These are phyloP conservation scores for Volvariella surrecta DNA, from an alignment of 1,284 basidiomycete species.

Conservation along the genomic window DNA sequence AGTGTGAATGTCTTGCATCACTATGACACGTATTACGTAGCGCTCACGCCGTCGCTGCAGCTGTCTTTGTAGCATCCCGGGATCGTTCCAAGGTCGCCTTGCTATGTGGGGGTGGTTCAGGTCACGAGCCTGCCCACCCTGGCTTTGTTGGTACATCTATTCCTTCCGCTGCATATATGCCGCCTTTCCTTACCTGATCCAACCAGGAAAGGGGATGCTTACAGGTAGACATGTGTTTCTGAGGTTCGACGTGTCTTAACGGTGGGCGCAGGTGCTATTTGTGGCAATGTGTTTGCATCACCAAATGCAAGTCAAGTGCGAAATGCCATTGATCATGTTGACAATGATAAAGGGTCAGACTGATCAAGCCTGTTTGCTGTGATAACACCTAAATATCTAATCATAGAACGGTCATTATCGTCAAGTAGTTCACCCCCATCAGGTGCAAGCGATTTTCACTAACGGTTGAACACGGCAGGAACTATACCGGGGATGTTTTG, in stretches of 20 bases:
- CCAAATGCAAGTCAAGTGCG: slow-evolving; percentile 81
- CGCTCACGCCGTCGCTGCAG: slow-evolving; percentile 25
- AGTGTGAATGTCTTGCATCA: slow-evolving; percentile 31
- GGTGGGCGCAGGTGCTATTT: slow-evolving; percentile 59
- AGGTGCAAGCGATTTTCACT: not conserved
- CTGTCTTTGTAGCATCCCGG: slow-evolving; percentile 49
- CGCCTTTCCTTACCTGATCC: not conserved
- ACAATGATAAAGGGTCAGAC: slow-evolving; percentile 65
- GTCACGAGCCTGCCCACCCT: slow-evolving; percentile 86
- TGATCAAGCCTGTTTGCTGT: not conserved
- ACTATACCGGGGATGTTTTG: slow-evolving; percentile 86
- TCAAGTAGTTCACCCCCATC: slow-evolving; percentile 48
- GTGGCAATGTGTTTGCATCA: slow-evolving; percentile 83
- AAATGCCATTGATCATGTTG: slow-evolving; percentile 71
- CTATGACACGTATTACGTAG: slow-evolving; percentile 1
- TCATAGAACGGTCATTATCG: slow-evolving; percentile 71
- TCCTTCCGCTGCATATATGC: slow-evolving; percentile 8
- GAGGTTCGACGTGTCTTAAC: not conserved
- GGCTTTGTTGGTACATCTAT: slow-evolving; percentile 60
- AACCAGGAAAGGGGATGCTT: slow-evolving; percentile 67
- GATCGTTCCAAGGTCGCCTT: slow-evolving; percentile 69
- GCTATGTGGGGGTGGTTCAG: slow-evolving; percentile 85
- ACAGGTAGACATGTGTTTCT: slow-evolving; percentile 36
- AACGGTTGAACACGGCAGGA: slow-evolving; percentile 31
- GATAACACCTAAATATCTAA: slow-evolving; percentile 6